A percentile compares a stretch with the other conserved stretches of the same genome.
These are phyloP conservation scores for Rhizopogon hawkerae DNA, from an alignment of 1,284 basidiomycete species.

Conservation along the genomic window DNA sequence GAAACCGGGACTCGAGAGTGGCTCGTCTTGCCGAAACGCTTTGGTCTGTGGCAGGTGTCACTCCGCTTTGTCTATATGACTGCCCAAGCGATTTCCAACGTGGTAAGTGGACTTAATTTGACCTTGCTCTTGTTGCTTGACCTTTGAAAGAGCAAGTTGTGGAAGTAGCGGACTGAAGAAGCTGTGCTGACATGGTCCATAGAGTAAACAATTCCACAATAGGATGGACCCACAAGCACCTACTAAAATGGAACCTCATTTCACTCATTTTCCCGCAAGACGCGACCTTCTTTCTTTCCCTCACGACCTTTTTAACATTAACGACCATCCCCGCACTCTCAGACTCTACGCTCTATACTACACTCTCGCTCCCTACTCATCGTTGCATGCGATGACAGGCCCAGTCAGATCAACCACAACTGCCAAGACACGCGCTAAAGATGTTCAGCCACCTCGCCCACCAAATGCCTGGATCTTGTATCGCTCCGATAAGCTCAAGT, in stretches of 20 bases:
- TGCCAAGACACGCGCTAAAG: constrained; percentile 12
- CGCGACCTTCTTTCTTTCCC: constrained; percentile 16
- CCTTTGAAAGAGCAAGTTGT: constrained; percentile 3
- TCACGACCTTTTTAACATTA: constrained; percentile 8
- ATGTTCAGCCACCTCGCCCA: constrained; percentile 54
- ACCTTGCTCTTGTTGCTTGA: constrained; percentile 7
- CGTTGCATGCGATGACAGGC: constrained; percentile 16
- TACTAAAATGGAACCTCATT: constrained; percentile 24
- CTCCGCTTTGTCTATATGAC: constrained; percentile 7
- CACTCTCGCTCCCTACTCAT: constrained; percentile 2
- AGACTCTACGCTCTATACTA: constrained; percentile 6
- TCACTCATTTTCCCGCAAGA: constrained; percentile 21
- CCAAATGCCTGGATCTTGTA: constrained; percentile 93
- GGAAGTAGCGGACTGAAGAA: constrained; percentile 2
- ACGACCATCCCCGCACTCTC: constrained; percentile 8
- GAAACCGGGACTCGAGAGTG: not conserved
- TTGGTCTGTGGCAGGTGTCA: constrained; percentile 16
- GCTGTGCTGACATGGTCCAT: constrained; percentile 7
- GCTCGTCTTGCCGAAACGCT: constrained; percentile 4
- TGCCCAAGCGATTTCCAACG: constrained; percentile 9
- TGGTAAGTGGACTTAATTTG: constrained; percentile 13
- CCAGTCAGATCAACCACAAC: constrained; percentile 8
- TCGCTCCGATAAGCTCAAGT: constrained; percentile 56
- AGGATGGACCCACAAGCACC: constrained; percentile 28
- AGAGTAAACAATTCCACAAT: constrained; percentile 25